phyloP scores from a whole-genome alignment of 1,284 basidiomycete genomes.

The Ceratobasidium sp. region DNA sequence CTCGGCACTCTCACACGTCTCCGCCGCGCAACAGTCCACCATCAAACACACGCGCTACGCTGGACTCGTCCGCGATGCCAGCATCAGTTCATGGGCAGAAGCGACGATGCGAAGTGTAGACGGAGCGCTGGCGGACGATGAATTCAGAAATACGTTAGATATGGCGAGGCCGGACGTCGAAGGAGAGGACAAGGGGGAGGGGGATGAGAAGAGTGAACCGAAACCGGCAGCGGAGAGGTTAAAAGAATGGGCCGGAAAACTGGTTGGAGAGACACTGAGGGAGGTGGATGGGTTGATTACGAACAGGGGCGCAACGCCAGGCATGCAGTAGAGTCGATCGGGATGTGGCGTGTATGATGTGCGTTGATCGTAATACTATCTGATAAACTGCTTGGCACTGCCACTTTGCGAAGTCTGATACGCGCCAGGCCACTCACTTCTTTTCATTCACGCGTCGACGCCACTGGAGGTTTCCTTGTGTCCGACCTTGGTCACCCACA shows the following conservation, averaged over 20 bases:
- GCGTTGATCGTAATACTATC: too few relatives aligned
- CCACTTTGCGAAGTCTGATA: too few relatives aligned
- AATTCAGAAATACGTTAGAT: constrained; percentile 26
- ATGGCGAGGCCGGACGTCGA: constrained; percentile 6
- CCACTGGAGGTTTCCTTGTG: too few relatives aligned
- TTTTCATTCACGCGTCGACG: too few relatives aligned
- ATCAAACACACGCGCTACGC: constrained; percentile 40
- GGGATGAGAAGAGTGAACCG: neutral
- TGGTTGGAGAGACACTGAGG: constrained; percentile 16
- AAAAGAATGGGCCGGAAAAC: constrained; percentile 36
- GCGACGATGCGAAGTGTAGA: constrained; percentile 18
- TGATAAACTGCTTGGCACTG: too few relatives aligned
- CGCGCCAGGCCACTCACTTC: too few relatives aligned
- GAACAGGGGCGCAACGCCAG: neutral
- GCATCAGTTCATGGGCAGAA: constrained; percentile 28
- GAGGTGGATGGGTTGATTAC: constrained; percentile 32
- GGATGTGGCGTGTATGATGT: neutral
- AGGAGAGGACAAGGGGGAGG: neutral
- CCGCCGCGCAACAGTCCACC: constrained; percentile 32
- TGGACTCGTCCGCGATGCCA: constrained; percentile 30
- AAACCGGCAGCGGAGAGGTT: constrained; percentile 36
- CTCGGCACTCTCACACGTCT: constrained; percentile 14
- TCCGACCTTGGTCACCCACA: too few relatives aligned
- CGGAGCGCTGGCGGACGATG: constrained; percentile 28
- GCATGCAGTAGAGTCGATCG: neutral